Conservation (phyloP, 164 flowering plant species). For the Chimonanthus praecox region DNA sequence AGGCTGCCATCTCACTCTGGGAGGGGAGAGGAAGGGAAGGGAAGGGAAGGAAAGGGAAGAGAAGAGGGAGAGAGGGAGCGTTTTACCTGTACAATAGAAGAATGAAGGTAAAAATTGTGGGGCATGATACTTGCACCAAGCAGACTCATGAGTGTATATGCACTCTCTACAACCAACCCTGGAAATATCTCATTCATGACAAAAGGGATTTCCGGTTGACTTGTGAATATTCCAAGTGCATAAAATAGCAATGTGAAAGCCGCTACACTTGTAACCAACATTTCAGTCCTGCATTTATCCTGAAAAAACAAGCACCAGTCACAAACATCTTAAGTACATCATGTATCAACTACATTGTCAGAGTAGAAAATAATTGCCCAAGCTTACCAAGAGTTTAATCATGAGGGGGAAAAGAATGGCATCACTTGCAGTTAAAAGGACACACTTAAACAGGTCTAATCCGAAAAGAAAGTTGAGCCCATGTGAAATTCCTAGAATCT, state of each 20-base stretch:
- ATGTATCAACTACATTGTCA: background rate
- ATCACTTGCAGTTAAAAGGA: conserved; percentile 57
- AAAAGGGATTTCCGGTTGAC: conserved; percentile 61
- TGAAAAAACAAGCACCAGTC: conserved; percentile 19
- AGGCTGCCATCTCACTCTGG: background rate
- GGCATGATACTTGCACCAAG: conserved; percentile 92
- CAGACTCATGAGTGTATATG: conserved; percentile 72
- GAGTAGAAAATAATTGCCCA: conserved; percentile 1
- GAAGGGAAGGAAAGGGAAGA: background rate
- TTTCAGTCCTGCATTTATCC: conserved; percentile 51
- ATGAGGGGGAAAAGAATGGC: conserved; percentile 64
- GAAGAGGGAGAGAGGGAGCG: background rate
- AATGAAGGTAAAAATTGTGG: conserved; percentile 92
- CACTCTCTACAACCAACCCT: conserved; percentile 70
- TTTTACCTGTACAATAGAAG: conserved; percentile 75
- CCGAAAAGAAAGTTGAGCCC: conserved; percentile 73
- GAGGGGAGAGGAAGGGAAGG: background rate
- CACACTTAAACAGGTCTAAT: conserved; percentile 55
- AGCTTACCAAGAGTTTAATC: conserved; percentile 49
- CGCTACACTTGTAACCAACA: conserved; percentile 37
- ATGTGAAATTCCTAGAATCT: conserved; percentile 86
- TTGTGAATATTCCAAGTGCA: conserved; percentile 51
- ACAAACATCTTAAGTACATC: conserved; percentile 2
- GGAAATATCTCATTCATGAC: conserved; percentile 48
- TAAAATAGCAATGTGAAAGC: conserved; percentile 43